Evolutionary conservation across 345 rosid genomes (phyloP).

Genomic region (Eucalyptus fibrosa): DNA sequence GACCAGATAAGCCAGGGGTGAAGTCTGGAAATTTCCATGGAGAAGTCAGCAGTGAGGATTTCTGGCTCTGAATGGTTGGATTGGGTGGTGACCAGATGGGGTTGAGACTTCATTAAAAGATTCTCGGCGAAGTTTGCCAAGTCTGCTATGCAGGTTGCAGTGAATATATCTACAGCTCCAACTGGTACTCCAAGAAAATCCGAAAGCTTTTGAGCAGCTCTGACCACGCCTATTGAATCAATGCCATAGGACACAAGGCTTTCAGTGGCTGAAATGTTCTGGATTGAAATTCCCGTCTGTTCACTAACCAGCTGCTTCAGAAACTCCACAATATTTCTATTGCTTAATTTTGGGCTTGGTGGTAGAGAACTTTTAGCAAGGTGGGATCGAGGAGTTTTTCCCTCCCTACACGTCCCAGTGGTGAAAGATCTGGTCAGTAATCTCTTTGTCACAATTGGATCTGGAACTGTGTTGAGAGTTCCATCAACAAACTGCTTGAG

Average conservation of each 20-base stretch:
- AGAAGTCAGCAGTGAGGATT: conserved; percentile 6
- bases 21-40: conserved; percentile 20
- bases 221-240: conserved; percentile 63
- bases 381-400: conserved; percentile 24
- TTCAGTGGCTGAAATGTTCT: conserved; percentile 29
- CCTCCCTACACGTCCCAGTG: conserved; percentile 38
- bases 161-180: conserved; percentile 66
- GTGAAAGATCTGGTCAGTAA: conserved; percentile 24
- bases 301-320: conserved; percentile 34
- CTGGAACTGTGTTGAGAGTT: conserved; percentile 23
- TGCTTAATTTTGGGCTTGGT: conserved; percentile 8
- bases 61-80: conserved; percentile 13
- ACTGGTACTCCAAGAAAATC: conserved; percentile 51
- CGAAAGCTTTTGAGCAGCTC: conserved; percentile 63
- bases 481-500: conserved; percentile 48
- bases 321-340: conserved; percentile 33
- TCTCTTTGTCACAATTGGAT: conserved; percentile 17
- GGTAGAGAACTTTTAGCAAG: background rate
- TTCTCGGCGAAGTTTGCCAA: conserved; percentile 48
- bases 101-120: conserved; percentile 33
- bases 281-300: conserved; percentile 30
- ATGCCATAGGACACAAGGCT: conserved; percentile 53
- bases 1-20: conserved; percentile 21
- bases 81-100: conserved; percentile 8
- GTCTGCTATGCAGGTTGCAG: conserved; percentile 51